phyloP scores from a whole-genome alignment of 106 monocot species.

The Alisma plantagoaquatica region DNA sequence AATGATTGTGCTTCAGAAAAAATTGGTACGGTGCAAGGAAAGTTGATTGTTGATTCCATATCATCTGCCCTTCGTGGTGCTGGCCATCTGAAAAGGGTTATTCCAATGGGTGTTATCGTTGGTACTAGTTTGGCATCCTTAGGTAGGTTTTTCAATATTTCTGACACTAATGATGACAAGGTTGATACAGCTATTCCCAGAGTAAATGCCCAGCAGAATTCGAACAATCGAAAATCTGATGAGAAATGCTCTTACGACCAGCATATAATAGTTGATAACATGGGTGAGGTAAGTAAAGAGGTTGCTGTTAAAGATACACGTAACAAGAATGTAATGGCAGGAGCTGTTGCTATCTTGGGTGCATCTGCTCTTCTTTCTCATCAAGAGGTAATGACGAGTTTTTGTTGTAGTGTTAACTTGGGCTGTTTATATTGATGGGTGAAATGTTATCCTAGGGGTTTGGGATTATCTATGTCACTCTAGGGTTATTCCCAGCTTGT shows the following conservation, averaged over 20 bases:
- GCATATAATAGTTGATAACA: background rate
- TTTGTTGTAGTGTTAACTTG: too few species aligned
- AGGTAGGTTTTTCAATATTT: slow-evolving; percentile 59
- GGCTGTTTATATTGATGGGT: too few species aligned
- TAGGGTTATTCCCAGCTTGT: too few species aligned
- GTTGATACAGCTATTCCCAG: slow-evolving; percentile 3
- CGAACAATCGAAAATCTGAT: slow-evolving; percentile 8
- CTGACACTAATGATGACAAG: slow-evolving; percentile 25
- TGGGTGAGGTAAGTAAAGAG: background rate
- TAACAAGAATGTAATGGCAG: slow-evolving; percentile 44
- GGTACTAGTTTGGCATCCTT: slow-evolving; percentile 66
- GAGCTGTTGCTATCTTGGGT: slow-evolving; percentile 68
- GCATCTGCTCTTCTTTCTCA: slow-evolving; percentile 61
- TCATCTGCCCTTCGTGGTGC: slow-evolving; percentile 38
- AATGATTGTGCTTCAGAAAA: slow-evolving; percentile 17
- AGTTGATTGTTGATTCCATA: slow-evolving; percentile 36
- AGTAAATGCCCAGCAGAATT: slow-evolving; percentile 15
- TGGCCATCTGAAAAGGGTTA: slow-evolving; percentile 45
- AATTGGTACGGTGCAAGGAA: slow-evolving; percentile 44
- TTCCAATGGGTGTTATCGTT: slow-evolving; percentile 76
- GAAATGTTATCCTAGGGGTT: too few species aligned
- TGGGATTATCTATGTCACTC: too few species aligned
- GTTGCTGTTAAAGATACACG: slow-evolving; percentile 9
- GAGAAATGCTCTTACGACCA: too few species aligned
- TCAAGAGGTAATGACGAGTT: slow-evolving; percentile 69